Conservation (phyloP, 2,329 filamentous ascomycete genomes). For the Neofusicoccum ribis region DNA sequence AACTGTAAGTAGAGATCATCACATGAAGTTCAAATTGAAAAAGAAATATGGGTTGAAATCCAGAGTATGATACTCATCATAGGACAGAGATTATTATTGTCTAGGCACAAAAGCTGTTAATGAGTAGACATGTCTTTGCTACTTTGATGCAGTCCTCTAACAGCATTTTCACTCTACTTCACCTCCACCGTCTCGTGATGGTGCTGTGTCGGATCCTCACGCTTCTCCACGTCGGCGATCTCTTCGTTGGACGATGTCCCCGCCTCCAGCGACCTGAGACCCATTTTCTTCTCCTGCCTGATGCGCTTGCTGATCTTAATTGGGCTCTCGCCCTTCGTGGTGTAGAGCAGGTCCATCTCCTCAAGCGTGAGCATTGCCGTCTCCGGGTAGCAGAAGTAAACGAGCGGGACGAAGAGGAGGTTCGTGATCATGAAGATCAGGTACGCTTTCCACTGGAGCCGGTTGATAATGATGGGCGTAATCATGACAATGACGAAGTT, state of each 20-base stretch:
- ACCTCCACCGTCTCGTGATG: too few species aligned
- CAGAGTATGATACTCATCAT: too few species aligned
- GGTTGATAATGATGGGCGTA: slow-evolving; percentile 28
- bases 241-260: background rate
- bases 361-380: slow-evolving; percentile 38
- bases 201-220: too few species aligned
- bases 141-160: too few species aligned
- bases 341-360: slow-evolving; percentile 36
- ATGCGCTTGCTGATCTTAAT: slow-evolving; percentile 20
- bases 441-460: slow-evolving; percentile 18
- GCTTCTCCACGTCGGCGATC: slow-evolving; percentile 6
- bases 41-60: too few species aligned
- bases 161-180: too few species aligned
- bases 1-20: too few species aligned
- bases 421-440: slow-evolving; percentile 20
- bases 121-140: too few species aligned
- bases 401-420: slow-evolving; percentile 20
- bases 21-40: too few species aligned
- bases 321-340: slow-evolving; percentile 7
- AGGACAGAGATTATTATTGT: too few species aligned
- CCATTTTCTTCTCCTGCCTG: slow-evolving; percentile 13
- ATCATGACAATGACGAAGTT: slow-evolving; percentile 48
- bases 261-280: background rate
- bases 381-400: slow-evolving; percentile 38
- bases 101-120: too few species aligned